Percentiles rank a stretch among this genome's conserved stretches.
Conservation (phyloP, 306 rosid species). For the Trifolium dubium region DNA sequence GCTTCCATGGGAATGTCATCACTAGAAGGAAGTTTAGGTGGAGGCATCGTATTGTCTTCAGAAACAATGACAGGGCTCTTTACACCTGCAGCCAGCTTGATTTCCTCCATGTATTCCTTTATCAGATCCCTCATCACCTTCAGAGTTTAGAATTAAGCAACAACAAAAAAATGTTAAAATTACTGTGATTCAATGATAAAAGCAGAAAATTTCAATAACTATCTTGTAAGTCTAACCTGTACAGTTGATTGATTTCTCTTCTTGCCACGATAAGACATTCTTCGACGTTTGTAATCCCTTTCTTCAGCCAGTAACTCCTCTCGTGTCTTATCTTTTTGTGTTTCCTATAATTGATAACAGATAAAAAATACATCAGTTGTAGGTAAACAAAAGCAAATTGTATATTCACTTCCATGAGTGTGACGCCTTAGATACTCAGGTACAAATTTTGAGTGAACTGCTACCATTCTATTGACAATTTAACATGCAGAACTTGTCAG, state of each 20-base stretch:
- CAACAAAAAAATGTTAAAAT: background rate
- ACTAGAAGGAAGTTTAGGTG: constrained; percentile 46
- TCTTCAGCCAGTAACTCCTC: constrained; percentile 95
- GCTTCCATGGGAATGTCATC: constrained; percentile 43
- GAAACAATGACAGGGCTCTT: constrained; percentile 62
- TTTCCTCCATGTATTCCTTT: constrained; percentile 88
- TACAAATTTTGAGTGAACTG: constrained; percentile 7
- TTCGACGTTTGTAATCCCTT: constrained; percentile 93
- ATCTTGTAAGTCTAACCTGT: constrained; percentile 62
- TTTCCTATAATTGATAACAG: constrained; percentile 57
- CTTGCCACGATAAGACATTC: constrained; percentile 97
- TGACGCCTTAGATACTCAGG: background rate
- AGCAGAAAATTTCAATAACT: constrained; percentile 31
- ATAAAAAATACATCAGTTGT: background rate
- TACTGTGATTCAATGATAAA: background rate
- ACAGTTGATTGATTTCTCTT: constrained; percentile 68
- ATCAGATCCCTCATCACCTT: constrained; percentile 84
- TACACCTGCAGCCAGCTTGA: constrained; percentile 70
- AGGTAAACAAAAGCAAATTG: background rate
- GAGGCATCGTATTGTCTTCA: constrained; percentile 46
- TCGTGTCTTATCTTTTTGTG: constrained; percentile 64
- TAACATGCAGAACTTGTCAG: background rate
- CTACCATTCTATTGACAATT: constrained; percentile 6
- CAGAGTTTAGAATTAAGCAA: constrained; percentile 19
- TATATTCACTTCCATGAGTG: constrained; percentile 25